Evolutionary conservation across 23 red algal genomes (phyloP).

Genomic region (Gracilaria gracilis): DNA sequence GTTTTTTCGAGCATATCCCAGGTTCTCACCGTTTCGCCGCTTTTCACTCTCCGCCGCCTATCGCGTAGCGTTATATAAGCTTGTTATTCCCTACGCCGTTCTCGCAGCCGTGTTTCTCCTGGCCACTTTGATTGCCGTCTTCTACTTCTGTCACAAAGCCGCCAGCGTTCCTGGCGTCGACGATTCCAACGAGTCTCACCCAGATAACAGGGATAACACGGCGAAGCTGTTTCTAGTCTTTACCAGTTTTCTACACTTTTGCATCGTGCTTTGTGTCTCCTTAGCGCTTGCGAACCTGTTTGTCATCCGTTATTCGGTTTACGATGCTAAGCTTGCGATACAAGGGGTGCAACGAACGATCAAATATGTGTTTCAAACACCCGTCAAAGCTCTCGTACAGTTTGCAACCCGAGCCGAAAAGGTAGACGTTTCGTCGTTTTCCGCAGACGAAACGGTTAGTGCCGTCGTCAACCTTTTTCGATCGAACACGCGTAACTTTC

Average conservation of each 20-base stretch:
- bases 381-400: not conserved
- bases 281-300: constrained; percentile 22
- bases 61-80: constrained; percentile 42
- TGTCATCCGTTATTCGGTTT: constrained; percentile 9
- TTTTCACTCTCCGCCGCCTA: constrained; percentile 38
- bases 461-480: constrained; percentile 16
- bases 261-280: constrained; percentile 30
- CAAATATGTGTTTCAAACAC: not conserved
- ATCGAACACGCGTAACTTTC: not conserved
- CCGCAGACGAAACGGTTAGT: not conserved
- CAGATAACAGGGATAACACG: constrained; percentile 27
- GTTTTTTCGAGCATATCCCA: constrained; percentile 49
- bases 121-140: constrained; percentile 34
- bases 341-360: constrained; percentile 17
- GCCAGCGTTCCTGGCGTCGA: constrained; percentile 39
- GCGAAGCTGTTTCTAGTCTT: constrained; percentile 37
- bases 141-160: constrained; percentile 33
- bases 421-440: constrained; percentile 29
- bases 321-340: not conserved
- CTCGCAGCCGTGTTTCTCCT: constrained; percentile 22
- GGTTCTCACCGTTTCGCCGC: constrained; percentile 15
- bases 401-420: constrained; percentile 2
- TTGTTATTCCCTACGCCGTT: constrained; percentile 37
- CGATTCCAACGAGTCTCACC: constrained; percentile 52
- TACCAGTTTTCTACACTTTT: constrained; percentile 53